Conservation (phyloP, 179 eudicot species). For the Vitellaria paradoxa region DNA sequence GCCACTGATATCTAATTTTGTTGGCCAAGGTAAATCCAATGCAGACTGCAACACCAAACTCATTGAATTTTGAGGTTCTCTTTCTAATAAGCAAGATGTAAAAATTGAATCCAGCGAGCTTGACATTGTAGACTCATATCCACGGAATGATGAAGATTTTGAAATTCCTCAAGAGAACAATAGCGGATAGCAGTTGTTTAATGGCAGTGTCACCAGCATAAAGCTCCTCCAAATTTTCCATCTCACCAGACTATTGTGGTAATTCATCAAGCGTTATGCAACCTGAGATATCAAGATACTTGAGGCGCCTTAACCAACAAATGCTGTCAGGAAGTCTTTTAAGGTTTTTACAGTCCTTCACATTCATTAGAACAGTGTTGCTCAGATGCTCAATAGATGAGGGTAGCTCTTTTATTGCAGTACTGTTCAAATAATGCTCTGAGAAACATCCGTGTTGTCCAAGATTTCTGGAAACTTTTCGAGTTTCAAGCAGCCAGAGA, state of each 20-base stretch:
- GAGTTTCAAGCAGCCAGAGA: constrained; percentile 8
- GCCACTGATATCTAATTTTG: not conserved
- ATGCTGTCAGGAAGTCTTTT: not conserved
- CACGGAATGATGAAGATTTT: not conserved
- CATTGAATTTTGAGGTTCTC: too few relatives aligned
- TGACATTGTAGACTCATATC: not conserved
- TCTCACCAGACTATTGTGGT: not conserved
- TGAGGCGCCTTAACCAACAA: not conserved
- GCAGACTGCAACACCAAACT: not conserved
- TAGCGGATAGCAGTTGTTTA: not conserved
- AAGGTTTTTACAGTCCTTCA: not conserved
- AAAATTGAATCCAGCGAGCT: too few relatives aligned
- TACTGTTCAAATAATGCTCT: not conserved
- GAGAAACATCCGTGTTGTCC: not conserved
- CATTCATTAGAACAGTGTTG: not conserved
- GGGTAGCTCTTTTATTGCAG: not conserved
- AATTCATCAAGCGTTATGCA: not conserved
- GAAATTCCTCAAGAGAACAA: too few relatives aligned
- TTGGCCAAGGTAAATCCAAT: not conserved
- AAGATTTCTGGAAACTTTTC: not conserved
- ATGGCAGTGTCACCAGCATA: not conserved
- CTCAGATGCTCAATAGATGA: not conserved
- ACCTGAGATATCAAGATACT: not conserved
- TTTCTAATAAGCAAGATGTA: too few relatives aligned
- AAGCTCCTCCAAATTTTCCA: not conserved